These are phyloP conservation scores for Brassica rapa DNA, from an alignment of 345 rosid genomes.

Conservation along the genomic window DNA sequence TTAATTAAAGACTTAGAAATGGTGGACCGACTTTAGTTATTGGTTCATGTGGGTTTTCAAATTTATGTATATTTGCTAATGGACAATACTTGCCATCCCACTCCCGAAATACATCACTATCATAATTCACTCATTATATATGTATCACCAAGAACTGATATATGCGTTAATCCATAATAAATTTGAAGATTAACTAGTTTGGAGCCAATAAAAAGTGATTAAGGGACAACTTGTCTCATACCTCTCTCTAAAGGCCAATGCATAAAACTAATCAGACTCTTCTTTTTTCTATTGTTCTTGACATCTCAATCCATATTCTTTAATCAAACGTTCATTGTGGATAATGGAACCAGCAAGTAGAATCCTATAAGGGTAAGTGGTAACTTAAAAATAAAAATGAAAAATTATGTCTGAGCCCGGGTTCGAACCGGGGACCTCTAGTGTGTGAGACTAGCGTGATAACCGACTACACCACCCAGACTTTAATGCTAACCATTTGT, in stretches of 20 bases:
- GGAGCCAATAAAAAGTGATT: not conserved
- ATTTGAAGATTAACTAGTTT: not conserved
- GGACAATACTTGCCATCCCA: not conserved
- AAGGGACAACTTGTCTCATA: not conserved
- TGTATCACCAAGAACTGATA: not conserved
- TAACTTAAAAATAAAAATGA: too few species aligned
- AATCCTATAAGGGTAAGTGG: not conserved
- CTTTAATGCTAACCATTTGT: not conserved
- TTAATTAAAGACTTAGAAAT: not conserved
- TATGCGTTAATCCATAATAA: not conserved
- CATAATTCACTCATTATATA: not conserved
- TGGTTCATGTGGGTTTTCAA: conserved; percentile 3
- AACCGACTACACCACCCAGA: conserved; percentile 53
- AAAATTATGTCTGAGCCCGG: conserved; percentile 58
- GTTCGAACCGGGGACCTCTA: conserved; percentile 76
- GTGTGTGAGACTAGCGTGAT: conserved; percentile 89
- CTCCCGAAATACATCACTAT: not conserved
- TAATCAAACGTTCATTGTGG: not conserved
- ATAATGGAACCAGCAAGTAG: not conserved
- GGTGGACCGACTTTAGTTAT: not conserved
- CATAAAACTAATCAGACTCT: not conserved
- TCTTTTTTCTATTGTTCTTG: not conserved
- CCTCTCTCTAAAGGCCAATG: conserved; percentile 4
- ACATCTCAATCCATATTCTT: not conserved
- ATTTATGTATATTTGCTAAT: not conserved